Evolutionary conservation across 1,139 yeast genomes (phyloP).

Genomic region (Debaryomyces nepalensis): DNA sequence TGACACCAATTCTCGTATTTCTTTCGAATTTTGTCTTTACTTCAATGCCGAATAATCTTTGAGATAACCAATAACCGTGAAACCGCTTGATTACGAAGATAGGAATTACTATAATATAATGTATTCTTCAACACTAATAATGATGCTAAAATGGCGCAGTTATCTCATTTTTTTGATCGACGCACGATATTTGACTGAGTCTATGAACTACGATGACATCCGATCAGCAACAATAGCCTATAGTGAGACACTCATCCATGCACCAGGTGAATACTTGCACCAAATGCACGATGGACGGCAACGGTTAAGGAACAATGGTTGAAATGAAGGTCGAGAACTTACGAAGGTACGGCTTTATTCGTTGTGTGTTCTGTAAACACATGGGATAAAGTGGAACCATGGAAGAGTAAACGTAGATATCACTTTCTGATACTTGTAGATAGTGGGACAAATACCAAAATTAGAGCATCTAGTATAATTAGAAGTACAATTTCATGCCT

Average conservation of each 20-base stretch:
- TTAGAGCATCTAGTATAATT: too few species aligned
- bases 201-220: conserved; percentile 3
- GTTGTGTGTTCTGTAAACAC: too few species aligned
- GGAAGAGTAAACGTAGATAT: too few species aligned
- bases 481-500: too few species aligned
- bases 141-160: conserved; percentile 9
- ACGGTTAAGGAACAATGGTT: conserved; percentile 3
- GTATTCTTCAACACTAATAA: background rate
- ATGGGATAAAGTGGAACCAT: too few species aligned
- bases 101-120: background rate
- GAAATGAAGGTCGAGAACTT: too few species aligned
- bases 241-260: conserved; percentile 1
- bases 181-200: background rate
- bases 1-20: background rate
- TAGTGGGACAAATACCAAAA: too few species aligned
- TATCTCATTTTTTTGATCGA: conserved; percentile 1
- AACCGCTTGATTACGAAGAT: background rate
- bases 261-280: background rate
- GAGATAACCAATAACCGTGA: background rate
- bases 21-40: background rate
- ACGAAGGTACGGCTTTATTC: too few species aligned
- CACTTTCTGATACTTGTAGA: too few species aligned
- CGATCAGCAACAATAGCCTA: conserved; percentile 1
- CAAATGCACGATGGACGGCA: background rate
- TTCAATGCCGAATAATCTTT: background rate